Conservation (phyloP, 192 early-diverging fungal genomes). For the Piromyces finnis region DNA sequence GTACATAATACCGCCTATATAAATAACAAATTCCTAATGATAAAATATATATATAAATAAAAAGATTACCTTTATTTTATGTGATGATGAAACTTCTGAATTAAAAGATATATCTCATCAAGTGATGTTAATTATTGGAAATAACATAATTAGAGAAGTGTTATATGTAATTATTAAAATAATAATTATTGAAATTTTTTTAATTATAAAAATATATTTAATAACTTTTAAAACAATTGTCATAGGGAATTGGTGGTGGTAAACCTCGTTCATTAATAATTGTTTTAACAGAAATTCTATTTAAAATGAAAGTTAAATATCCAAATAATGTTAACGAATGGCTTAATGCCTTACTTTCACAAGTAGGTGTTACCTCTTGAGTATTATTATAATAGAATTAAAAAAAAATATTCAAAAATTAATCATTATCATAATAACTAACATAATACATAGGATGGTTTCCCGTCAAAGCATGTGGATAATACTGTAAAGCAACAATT, state of each 20-base stretch:
- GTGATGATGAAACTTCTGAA: background rate
- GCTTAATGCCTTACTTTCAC: background rate
- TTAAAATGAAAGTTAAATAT: background rate
- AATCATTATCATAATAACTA: too few species aligned
- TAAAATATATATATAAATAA: too few species aligned
- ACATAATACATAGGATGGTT: background rate
- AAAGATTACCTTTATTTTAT: background rate
- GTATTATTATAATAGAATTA: too few species aligned
- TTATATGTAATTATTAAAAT: background rate
- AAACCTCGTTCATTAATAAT: background rate
- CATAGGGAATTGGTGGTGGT: background rate
- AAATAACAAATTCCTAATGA: too few species aligned
- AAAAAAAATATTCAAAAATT: too few species aligned
- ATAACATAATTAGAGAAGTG: background rate
- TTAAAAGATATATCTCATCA: background rate
- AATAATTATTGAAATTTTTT: background rate
- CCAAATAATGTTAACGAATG: background rate
- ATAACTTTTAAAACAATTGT: too few species aligned
- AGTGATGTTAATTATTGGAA: background rate
- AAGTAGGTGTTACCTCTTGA: background rate
- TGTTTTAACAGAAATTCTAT: background rate
- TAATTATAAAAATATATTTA: too few species aligned
- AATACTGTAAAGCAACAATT: background rate
- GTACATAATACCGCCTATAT: too few species aligned
- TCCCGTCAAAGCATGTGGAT: background rate